phyloP scores from a whole-genome alignment of 2,329 filamentous ascomycete species.

The Aspergillus vadensis region DNA sequence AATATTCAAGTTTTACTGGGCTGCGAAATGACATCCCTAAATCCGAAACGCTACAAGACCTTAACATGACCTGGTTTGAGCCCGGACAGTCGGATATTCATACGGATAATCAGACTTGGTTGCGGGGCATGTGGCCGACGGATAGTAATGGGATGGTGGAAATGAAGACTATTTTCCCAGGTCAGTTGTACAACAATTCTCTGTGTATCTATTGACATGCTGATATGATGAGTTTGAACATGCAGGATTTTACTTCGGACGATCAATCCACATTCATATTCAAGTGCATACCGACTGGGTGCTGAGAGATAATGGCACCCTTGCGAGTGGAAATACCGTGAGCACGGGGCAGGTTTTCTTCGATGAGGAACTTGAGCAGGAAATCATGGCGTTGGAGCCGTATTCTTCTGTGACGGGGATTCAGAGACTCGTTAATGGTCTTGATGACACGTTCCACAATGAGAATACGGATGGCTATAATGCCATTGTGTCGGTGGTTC shows the following conservation, averaged over 20 bases:
- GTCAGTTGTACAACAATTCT: conserved; percentile 15
- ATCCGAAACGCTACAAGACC: conserved; percentile 27
- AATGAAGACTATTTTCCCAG: conserved; percentile 49
- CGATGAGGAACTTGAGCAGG: neutral
- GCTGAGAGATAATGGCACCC: neutral
- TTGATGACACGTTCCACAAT: neutral
- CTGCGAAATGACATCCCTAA: conserved; percentile 35
- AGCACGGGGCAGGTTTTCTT: neutral
- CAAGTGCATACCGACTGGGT: neutral
- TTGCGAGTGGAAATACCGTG: neutral
- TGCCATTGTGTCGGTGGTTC: neutral
- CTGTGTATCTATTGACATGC: too few relatives aligned
- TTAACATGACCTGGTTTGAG: conserved; percentile 18
- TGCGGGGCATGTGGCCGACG: conserved; percentile 50
- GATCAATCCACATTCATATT: neutral
- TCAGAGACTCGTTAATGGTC: neutral
- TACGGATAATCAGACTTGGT: conserved; percentile 38
- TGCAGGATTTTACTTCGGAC: neutral
- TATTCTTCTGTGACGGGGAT: neutral
- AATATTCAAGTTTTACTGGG: conserved; percentile 34
- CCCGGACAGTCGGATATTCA: conserved; percentile 24
- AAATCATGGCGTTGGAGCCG: neutral
- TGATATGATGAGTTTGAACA: too few relatives aligned
- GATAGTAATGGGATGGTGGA: conserved; percentile 49
- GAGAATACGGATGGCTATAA: neutral